Evolutionary conservation across 2,329 filamentous ascomycete species (phyloP), one percentile per base, ranked within the genome.

Genomic region (Hypoxylon rubiginosum): DNA sequence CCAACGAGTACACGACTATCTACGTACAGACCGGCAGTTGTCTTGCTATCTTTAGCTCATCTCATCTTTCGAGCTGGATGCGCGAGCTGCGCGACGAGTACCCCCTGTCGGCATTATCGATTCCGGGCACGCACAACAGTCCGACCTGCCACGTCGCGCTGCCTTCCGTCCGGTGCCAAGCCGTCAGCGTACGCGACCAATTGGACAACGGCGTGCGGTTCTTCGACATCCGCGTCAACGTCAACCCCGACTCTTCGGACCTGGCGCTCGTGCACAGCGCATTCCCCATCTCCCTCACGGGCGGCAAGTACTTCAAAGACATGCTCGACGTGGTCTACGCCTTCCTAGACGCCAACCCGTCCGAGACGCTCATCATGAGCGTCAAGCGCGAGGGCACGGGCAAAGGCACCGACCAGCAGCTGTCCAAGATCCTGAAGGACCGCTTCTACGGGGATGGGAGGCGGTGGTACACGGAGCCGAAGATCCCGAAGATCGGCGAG

Each of bases 41-140:
- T 73, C 80, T 91, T 9, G 80, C 88, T 43, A 83, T 98, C 66
- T 90, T 91, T 80, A 92, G 90, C 67, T 93, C 90, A 4, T 86
- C 90, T 15, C 85, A 88, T 58, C 86, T 94, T 53, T 77, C 88
- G 67, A 81, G 84, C 57, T 97, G 96, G 96, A 98, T 98, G 94
- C 80, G 84, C 61, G 85, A 90, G 66, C 84, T 98, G 45, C 83
- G 86, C 65, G 88, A 94, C 74, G 85, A 89, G 19, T 91, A 88
- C 55, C 89, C 93, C 1, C 83, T 98, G 4, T 92, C 92, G 0
- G 86, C 91, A 2, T 88, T 99, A 53, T 96, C 92, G 53, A 96
- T 98, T 68, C 96, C 96, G 0, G 96, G 96, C 69, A 97, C 96
- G 0, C 96, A 99, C 83, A 98, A 99, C 81, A 93, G 92, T 17